Evolutionary conservation across 2,329 filamentous ascomycete genomes (phyloP).

Genomic region (Aspergillus spinulosporus): DNA sequence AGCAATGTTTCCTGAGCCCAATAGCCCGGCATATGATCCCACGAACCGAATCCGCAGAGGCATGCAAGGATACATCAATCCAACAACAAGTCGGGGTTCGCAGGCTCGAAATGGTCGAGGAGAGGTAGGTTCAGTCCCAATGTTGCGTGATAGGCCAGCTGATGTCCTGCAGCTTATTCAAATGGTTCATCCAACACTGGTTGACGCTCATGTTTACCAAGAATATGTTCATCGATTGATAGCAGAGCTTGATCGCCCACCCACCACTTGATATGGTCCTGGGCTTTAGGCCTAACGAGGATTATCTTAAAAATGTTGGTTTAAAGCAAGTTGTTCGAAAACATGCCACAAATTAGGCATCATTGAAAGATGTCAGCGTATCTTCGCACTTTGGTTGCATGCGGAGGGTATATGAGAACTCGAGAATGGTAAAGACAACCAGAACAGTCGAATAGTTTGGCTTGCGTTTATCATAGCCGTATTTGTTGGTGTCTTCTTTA

Average conservation of each 20-base stretch:
- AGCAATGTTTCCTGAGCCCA: constrained; percentile 6
- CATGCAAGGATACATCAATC: neutral
- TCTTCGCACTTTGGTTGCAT: neutral
- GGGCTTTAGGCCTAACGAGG: neutral
- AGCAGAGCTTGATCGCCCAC: constrained; percentile 3
- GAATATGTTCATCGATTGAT: constrained; percentile 9
- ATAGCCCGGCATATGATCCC: neutral
- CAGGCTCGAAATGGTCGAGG: neutral
- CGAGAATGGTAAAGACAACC: neutral
- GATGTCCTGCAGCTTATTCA: constrained; percentile 2
- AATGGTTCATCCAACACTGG: constrained; percentile 4
- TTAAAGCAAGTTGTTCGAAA: neutral
- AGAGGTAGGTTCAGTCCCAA: neutral
- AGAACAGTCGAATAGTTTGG: neutral
- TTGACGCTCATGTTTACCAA: constrained; percentile 5
- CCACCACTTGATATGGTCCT: neutral
- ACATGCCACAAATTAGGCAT: neutral
- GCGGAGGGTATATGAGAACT: neutral
- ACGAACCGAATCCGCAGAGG: constrained; percentile 1
- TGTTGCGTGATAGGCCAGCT: neutral
- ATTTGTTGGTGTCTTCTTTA: too few species aligned
- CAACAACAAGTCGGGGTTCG: neutral
- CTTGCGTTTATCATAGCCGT: neutral
- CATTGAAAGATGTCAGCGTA: neutral
- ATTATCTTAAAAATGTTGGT: neutral